phyloP scores from a whole-genome alignment of 805 yeast genomes.

The Zygotorulaspora chibaensis region DNA sequence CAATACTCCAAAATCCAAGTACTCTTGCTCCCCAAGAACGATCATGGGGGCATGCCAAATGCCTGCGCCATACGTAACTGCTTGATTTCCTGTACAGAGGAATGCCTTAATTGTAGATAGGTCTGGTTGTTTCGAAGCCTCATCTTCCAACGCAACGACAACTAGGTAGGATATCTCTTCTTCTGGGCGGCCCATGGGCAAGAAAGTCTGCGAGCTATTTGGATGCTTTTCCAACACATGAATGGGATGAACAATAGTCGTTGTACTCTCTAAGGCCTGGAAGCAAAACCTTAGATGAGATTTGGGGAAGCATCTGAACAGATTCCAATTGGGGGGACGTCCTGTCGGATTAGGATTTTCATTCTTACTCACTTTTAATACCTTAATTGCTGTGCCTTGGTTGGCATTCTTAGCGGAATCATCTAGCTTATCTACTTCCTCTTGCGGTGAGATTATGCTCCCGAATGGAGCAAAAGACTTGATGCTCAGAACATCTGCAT shows the following conservation, averaged over 20 bases:
- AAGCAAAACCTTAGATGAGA: slow-evolving; percentile 44
- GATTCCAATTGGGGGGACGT: slow-evolving; percentile 66
- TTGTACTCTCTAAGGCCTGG: neutral
- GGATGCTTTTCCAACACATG: slow-evolving; percentile 90
- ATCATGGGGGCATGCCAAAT: slow-evolving; percentile 98
- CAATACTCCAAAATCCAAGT: slow-evolving; percentile 80
- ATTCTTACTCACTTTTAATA: slow-evolving; percentile 68
- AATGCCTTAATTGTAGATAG: slow-evolving; percentile 61
- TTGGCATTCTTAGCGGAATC: slow-evolving; percentile 56
- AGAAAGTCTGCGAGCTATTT: slow-evolving; percentile 77
- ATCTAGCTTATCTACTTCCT: slow-evolving; percentile 45
- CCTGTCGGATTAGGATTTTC: slow-evolving; percentile 42
- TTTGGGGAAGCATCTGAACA: slow-evolving; percentile 79
- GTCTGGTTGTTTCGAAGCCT: slow-evolving; percentile 54
- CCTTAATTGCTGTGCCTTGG: slow-evolving; percentile 88
- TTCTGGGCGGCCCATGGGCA: slow-evolving; percentile 79
- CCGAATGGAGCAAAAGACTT: slow-evolving; percentile 66
- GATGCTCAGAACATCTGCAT: slow-evolving; percentile 63
- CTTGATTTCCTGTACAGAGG: slow-evolving; percentile 73
- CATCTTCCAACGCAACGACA: slow-evolving; percentile 63
- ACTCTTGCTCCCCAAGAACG: slow-evolving; percentile 51
- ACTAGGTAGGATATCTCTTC: slow-evolving; percentile 60
- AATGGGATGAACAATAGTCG: slow-evolving; percentile 39
- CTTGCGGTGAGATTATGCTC: slow-evolving; percentile 69
- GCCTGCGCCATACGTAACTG: slow-evolving; percentile 77